Evolutionary conservation across 257 asterid genomes (phyloP), one percentile per base, ranked within the genome.

Genomic region (Vinca minor): DNA sequence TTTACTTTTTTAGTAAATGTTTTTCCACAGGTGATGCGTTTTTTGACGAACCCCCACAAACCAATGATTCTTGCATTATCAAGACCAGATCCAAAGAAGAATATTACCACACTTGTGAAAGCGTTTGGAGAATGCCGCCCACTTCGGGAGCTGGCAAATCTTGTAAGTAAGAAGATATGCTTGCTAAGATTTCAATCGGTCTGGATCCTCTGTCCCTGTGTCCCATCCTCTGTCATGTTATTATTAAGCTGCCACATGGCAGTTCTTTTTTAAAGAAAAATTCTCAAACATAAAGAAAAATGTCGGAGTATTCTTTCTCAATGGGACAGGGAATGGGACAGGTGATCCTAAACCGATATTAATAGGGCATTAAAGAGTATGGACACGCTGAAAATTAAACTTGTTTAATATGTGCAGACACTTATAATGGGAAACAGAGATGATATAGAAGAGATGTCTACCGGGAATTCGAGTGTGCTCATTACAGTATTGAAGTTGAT

Each of bases 351-450:
- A n/a, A n/a, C n/a, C n/a, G 46, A 67, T 15, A 36, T 59, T 21
- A 13, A 8, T 39, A 11, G 41, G 17, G 9, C 36, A 59, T 17
- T 14, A 52, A 25, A 29, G 49, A 6, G 13, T 32, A 46, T 26
- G 4, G 2, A 13, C 9, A 14, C 45, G 23, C 53, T 65, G 50
- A 11, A n/a, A 28, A 42, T 39, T 14, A 34, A 47, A 13, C 29
- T 46, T 15, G 14, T 49, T 4, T 53, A 7, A 70, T 41, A 21
- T 26, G 2, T 76, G 74, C 81, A 86, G 96, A 86, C 92, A 67
- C 95, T 88, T 67, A 88, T 88, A 65, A 82, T 86, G 91, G 96
- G 96, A 77, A 88, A 88, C 45, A 77, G 96, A 65, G 96, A 88
- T 26, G 92, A 86, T 58, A 86, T 88, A 66, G 95, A 88, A 12